Base-by-base conservation (phyloP, 768 basidiomycete genomes). In the Mycena maculata region DNA sequence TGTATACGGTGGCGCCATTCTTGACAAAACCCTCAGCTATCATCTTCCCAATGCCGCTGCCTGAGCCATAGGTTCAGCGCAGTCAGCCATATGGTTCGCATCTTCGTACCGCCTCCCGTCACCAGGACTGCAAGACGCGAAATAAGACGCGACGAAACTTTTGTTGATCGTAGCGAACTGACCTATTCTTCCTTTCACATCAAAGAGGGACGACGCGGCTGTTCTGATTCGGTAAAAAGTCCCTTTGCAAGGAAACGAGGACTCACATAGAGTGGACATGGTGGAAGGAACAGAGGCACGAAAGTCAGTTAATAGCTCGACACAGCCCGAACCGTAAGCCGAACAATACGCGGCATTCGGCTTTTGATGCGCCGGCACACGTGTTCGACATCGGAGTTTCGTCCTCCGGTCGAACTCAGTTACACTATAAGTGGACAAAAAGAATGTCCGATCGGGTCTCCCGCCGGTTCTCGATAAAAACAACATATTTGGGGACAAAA, bases 21-120 rank as follows among this genome's bases (percentile, higher is more conserved):
- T 76, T 80, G 23, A 90, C 83, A 71, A 87, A 91, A 10, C 87
- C 89, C 9, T 86, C 80, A 3, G 91, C 85, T 68, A 91, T 90
- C 87, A 88, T 88, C 79, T 88, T 90, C 6, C 90, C 89, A 31
- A 91, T 84, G 7, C 90, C 90, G 63, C 87, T 80, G 30, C 33
- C 33, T 36, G 33, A 36, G 33, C 33, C 13, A 36, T 7, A 36
- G 33, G 6, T 36, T 13, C 33, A 36, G 33, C 33, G 13, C 6
- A 36, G 33, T 36, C 6, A 6, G 33, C 13, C 33, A 13, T 13
- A 36, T 36, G 33, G 13, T 6, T 36, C 33, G 33, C 13, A 36
- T 36, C 33, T 36, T 13, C 33, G 33, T 36, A 36, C 86, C 88
- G 13, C 90, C 91, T 9, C 91, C 91, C 4, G 89, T 90, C 41